Evolutionary conservation across 108 stramenopile species (phyloP), one percentile per base, ranked within the genome.

Genomic region (Cylindrotheca fusiformis): DNA sequence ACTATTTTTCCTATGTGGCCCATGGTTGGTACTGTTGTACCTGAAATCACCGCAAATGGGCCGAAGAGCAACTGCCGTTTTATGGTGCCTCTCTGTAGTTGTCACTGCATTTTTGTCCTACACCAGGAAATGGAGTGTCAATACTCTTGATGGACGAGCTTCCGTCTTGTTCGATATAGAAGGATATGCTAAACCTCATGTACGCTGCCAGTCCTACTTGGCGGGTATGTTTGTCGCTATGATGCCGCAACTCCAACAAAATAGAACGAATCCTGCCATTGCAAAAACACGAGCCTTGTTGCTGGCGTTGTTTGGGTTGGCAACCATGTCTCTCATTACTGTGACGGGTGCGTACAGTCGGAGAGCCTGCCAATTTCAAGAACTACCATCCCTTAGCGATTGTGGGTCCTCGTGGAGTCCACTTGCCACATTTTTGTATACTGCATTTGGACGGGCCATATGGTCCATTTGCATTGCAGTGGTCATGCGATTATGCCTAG

Each of bases 141-240:
- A 84, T 44, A 76, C 75, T 14, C 79, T 80, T 59, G 83, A 84
- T 65, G 83, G 83, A 3, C 52, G 47, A 17, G 60, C 68, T 8
- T 69, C 76, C 1, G 76, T 60, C 0, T 49, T 76, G 32, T 84
- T 76, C 36, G 83, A 79, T 47, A 53, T 69, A 1, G 83, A 79
- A 51, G 78, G 65, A 32, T 84, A 84, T 54, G 65, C 75, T 21
- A 84, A 79, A 47, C 82, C 82, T 1, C 77, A 78, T 54, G 54
- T 83, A 27, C 65, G 82, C 1, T 77, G 74, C 1, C 82, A 83
- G 24, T 65, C 77, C 0, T 83, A 83, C 36, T 49, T 83, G 31
- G 63, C 74, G 17, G 82, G 82, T 0, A 78, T 83, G 64, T 48
- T 64, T 17, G 66, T 83, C 19, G 82, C 77, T 36, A 75, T 78